These are phyloP conservation scores for Sonneratia caseolaris DNA, from an alignment of 345 rosid genomes.

Conservation along the genomic window DNA sequence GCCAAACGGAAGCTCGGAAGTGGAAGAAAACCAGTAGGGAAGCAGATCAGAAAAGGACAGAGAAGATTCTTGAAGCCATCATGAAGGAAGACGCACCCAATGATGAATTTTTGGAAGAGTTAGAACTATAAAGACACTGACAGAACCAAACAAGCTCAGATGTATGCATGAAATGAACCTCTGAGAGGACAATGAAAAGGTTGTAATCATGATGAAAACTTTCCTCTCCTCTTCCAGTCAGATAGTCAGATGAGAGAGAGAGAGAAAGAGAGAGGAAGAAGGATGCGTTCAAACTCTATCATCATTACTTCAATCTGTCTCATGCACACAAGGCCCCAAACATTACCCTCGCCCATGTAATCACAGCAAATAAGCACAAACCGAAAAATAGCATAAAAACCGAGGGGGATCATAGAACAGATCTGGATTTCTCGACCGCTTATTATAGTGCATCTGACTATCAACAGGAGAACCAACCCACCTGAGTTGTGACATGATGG, in stretches of 20 bases:
- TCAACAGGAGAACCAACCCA: not conserved
- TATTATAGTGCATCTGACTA: no score
- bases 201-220: slow-evolving; percentile 35
- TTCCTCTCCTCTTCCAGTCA: slow-evolving; percentile 22
- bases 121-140: slow-evolving; percentile 30
- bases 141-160: slow-evolving; percentile 13
- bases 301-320: slow-evolving; percentile 64
- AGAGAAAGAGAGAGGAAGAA: slow-evolving; percentile 7
- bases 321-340: slow-evolving; percentile 17
- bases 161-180: slow-evolving; percentile 9
- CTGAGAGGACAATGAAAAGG: slow-evolving; percentile 8
- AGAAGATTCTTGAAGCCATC: slow-evolving; percentile 36
- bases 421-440: not conserved
- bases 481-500: not conserved
- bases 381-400: slow-evolving; percentile 2
- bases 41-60: slow-evolving; percentile 26
- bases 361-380: not conserved
- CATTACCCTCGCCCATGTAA: slow-evolving; percentile 7
- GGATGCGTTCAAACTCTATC: slow-evolving; percentile 27
- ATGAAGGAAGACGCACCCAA: slow-evolving; percentile 17
- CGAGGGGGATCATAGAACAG: not conserved
- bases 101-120: slow-evolving; percentile 8
- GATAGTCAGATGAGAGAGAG: slow-evolving; percentile 1
- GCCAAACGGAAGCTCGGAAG: not conserved
- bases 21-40: slow-evolving; percentile 13